Evolutionary conservation across 2,329 filamentous ascomycete species (phyloP).

Genomic region (Gnomoniopsis sp.): DNA sequence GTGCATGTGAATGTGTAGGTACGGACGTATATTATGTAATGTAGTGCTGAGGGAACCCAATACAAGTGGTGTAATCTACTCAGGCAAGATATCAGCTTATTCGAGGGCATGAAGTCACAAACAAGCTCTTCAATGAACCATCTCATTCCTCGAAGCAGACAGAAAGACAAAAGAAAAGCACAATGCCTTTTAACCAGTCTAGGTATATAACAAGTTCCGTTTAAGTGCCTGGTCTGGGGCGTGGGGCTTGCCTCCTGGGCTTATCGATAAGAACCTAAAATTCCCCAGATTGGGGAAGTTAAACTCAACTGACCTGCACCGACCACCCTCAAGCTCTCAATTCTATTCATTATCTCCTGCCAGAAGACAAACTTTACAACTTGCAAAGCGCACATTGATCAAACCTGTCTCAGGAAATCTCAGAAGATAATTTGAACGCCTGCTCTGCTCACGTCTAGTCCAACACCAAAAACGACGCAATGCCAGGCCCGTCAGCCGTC

Average conservation of each 20-base stretch:
- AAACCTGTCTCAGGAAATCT: neutral
- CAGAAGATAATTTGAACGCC: neutral
- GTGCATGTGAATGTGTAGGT: no score
- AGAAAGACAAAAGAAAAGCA: no score
- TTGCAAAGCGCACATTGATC: neutral
- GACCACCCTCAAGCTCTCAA: neutral
- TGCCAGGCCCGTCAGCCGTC: neutral
- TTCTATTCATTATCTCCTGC: neutral
- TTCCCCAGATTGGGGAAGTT: neutral
- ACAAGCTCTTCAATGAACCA: no score
- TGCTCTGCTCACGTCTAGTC: neutral
- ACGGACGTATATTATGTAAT: no score
- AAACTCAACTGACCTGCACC: neutral
- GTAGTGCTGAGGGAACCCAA: no score
- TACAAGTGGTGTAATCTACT: no score
- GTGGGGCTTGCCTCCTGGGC: neutral
- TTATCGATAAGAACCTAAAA: slow-evolving; percentile 14
- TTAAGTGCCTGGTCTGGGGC: no score
- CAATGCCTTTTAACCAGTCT: no score
- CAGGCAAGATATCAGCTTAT: no score
- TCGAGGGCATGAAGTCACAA: no score
- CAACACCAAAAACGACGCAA: neutral
- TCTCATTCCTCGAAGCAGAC: no score
- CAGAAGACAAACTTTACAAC: neutral
- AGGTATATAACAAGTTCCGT: no score